Evolutionary conservation across 768 basidiomycete species (phyloP).

Genomic region (Xerocomellus intermedius): DNA sequence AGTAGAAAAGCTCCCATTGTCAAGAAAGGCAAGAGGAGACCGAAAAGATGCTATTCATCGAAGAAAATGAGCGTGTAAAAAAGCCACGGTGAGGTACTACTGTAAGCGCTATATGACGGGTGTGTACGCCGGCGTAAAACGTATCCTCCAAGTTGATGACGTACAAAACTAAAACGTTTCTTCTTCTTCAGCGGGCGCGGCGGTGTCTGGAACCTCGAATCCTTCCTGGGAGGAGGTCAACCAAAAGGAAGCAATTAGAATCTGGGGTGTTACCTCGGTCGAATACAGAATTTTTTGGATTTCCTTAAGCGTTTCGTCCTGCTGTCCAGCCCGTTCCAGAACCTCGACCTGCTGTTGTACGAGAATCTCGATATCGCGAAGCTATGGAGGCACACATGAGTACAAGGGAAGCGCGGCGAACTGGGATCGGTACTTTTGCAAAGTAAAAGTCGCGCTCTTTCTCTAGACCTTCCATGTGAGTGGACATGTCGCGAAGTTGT

Average conservation of each 20-base stretch:
- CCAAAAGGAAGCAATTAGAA: background rate
- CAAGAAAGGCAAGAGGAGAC: conserved; percentile 12
- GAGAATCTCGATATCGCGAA: conserved; percentile 94
- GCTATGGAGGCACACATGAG: conserved; percentile 43
- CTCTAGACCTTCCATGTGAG: conserved; percentile 86
- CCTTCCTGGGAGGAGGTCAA: conserved; percentile 62
- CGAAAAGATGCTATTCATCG: conserved; percentile 11
- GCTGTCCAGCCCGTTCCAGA: conserved; percentile 54
- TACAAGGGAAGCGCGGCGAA: conserved; percentile 2
- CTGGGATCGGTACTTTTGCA: conserved; percentile 66
- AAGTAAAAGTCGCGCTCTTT: conserved; percentile 99
- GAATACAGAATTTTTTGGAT: conserved; percentile 94
- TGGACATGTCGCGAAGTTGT: conserved; percentile 79
- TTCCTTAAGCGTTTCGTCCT: conserved; percentile 61
- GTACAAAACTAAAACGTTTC: conserved; percentile 61
- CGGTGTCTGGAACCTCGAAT: conserved; percentile 82
- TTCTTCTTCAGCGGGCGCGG: conserved; percentile 64
- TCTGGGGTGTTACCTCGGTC: conserved; percentile 70
- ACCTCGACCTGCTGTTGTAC: conserved; percentile 77
- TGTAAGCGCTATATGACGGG: conserved; percentile 2
- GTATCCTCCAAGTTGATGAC: conserved; percentile 6
- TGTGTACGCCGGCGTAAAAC: conserved; percentile 9
- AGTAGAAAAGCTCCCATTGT: background rate
- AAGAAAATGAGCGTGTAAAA: conserved; percentile 21
- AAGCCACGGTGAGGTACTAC: conserved; percentile 3